Base-by-base conservation (phyloP, 495 filamentous ascomycete genomes). In the Sphaerosporella brunnea region DNA sequence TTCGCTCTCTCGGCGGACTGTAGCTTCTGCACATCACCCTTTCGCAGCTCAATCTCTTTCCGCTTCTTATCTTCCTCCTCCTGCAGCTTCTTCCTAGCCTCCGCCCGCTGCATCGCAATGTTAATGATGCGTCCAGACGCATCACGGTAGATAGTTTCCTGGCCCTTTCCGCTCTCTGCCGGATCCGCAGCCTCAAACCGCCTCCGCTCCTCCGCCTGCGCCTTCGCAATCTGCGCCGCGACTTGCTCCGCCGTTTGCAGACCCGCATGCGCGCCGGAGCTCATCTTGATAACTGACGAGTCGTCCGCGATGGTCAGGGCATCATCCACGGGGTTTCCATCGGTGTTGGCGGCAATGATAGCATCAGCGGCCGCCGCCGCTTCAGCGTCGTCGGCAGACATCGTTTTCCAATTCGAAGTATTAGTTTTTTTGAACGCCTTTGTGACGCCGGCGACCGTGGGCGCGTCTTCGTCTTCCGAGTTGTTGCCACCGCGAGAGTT, bases 81-180 rank as follows among this genome's bases (percentile, higher is more conserved):
- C 48, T 82, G 77, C 8, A 75, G 75, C 41, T 77, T 77, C 30
- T 72, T 71, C 4, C 86, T 69, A 23, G 82, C 78, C 61, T 95
- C 88, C 11, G 85, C 86, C 2, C 88, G 71, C 61, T 81, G 80
- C 80, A 95, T 83, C 1, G 78, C 73, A 5, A 93, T 78, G 58
- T 96, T 92, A 50, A 96, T 82, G 10, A 93, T 78, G 16, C 87
- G 73, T 2, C 90, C 90, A 2, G 79, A 85, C 9, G 90, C 90
- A 68, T 97, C 90, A 41, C 90, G 79, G 58, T 95, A 90, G 36
- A 95, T 82, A 0, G 88, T 86, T 63, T 96, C 85, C 51, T 74
- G 72, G 5, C 69, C 67, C 21, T 65, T 65, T 47, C 51, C 65
- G 13, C 34, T 60, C 19, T 47, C 54, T 3, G 38, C 37, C 28